These are phyloP conservation scores for Colletotrichum destructivum DNA, from an alignment of 2,329 filamentous ascomycete genomes.

Conservation along the genomic window DNA sequence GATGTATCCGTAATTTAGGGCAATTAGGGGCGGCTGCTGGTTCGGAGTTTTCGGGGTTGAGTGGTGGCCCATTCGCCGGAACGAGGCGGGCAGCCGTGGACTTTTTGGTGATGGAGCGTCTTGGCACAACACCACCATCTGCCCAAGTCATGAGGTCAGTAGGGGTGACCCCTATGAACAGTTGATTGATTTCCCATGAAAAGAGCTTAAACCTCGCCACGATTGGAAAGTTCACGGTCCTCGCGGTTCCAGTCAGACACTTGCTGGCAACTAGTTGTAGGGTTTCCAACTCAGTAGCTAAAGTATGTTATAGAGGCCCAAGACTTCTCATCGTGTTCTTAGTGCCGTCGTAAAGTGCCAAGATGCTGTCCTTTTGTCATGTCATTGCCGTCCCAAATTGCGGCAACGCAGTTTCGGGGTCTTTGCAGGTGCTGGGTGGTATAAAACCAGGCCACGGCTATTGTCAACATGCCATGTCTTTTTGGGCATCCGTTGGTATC, in stretches of 20 bases:
- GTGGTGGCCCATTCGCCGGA: not conserved
- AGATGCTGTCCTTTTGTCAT: not conserved
- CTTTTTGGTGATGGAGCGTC: not conserved
- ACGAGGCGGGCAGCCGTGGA: not conserved
- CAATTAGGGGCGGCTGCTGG: not conserved
- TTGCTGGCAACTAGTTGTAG: not conserved
- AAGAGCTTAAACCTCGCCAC: conserved; percentile 9
- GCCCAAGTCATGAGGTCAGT: not conserved
- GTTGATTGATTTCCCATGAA: not conserved
- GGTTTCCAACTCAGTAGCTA: not conserved
- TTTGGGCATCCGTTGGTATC: not conserved
- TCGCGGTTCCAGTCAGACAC: not conserved
- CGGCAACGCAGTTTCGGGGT: not conserved
- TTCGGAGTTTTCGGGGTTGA: not conserved
- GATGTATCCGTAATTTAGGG: not conserved
- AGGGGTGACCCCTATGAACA: conserved; percentile 19
- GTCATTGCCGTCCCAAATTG: not conserved
- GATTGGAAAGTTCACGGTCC: not conserved
- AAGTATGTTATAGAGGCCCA: conserved; percentile 31
- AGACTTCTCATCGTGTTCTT: not conserved
- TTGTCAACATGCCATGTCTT: not conserved
- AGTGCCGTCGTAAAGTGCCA: not conserved
- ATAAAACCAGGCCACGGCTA: conserved; percentile 9
- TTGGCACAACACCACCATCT: not conserved
- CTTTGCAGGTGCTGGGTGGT: not conserved